These are phyloP conservation scores for Carex kokanica DNA, from an alignment of 176 grass and related monocot genomes.

Conservation along the genomic window DNA sequence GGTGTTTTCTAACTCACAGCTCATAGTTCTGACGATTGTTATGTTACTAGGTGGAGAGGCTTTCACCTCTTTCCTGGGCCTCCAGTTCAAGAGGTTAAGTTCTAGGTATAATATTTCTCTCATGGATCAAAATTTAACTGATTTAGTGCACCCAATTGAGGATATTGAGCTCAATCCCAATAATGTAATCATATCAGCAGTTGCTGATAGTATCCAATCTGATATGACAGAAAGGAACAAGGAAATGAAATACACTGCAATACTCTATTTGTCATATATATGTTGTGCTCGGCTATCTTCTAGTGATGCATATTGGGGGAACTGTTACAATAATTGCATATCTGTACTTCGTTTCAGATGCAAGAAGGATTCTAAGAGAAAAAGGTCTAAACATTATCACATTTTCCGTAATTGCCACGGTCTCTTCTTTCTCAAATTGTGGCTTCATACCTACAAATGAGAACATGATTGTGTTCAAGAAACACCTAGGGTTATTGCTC, in stretches of 20 bases:
- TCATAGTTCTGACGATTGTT: conserved; percentile 40
- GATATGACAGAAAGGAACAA: background rate
- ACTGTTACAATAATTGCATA: conserved; percentile 29
- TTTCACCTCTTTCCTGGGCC: conserved; percentile 39
- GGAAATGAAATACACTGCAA: conserved; percentile 31
- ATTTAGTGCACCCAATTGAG: background rate
- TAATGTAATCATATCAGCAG: background rate
- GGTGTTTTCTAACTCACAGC: conserved; percentile 57
- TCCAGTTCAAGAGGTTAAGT: conserved; percentile 36
- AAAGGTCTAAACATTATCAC: conserved; percentile 41
- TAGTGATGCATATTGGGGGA: conserved; percentile 34
- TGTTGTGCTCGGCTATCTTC: conserved; percentile 37
- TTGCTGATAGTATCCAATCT: background rate
- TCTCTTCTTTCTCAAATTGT: conserved; percentile 63
- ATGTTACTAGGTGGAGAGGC: conserved; percentile 62
- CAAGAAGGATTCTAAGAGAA: conserved; percentile 31
- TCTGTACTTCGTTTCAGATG: conserved; percentile 12
- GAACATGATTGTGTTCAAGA: conserved; percentile 52
- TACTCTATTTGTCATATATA: conserved; percentile 29
- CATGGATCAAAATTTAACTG: background rate
- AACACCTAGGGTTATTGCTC: conserved; percentile 46
- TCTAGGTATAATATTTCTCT: no score
- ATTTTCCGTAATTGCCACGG: conserved; percentile 53
- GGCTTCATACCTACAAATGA: conserved; percentile 60
- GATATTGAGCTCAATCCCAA: background rate